phyloP scores from a whole-genome alignment of 148 eudicot species.

The Cornus suecica region DNA sequence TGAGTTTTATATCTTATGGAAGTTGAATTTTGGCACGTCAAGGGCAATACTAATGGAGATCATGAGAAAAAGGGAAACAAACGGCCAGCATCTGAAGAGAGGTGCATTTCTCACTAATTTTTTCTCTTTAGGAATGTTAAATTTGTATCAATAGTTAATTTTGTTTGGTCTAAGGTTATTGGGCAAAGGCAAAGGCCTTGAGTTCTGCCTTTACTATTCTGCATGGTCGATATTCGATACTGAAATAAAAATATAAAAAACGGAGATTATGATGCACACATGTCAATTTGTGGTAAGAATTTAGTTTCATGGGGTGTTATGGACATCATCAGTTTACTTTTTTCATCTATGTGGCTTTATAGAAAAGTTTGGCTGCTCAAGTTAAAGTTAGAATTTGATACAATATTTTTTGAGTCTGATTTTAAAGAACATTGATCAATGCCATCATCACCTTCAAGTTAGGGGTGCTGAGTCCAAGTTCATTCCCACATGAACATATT shows the following conservation, averaged over 20 bases:
- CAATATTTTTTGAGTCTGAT: not conserved
- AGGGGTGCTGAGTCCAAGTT: not conserved
- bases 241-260: not conserved
- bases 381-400: not conserved
- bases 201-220: not conserved
- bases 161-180: not conserved
- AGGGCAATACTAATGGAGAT: slow-evolving; percentile 64
- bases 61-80: slow-evolving; percentile 71
- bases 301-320: not conserved
- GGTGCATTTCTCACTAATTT: slow-evolving; percentile 37
- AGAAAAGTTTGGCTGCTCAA: not conserved
- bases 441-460: not conserved
- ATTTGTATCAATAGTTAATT: not conserved
- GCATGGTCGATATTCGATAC: not conserved
- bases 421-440: not conserved
- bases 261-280: not conserved
- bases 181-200: not conserved
- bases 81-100: slow-evolving; percentile 56
- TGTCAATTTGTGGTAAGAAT: not conserved
- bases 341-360: not conserved
- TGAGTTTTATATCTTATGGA: not conserved
- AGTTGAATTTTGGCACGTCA: slow-evolving; percentile 10
- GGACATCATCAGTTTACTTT: not conserved
- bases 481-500: too few species aligned
- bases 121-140: not conserved